These are phyloP conservation scores for Fusarium chuoi DNA, from an alignment of 2,329 filamentous ascomycete genomes.

Conservation along the genomic window DNA sequence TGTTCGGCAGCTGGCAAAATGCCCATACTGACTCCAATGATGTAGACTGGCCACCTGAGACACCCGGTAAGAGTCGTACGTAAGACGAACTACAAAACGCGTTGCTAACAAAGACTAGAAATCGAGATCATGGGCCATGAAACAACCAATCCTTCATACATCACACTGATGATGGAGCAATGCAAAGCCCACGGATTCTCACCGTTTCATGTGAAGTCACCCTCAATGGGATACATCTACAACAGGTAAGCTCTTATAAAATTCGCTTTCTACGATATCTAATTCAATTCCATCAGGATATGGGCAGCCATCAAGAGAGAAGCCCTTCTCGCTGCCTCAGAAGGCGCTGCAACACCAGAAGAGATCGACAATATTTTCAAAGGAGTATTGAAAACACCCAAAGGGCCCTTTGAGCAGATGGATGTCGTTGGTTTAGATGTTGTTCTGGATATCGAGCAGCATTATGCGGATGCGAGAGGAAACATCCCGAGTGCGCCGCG, in stretches of 20 bases:
- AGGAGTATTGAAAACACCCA: constrained; percentile 45
- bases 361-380: constrained; percentile 48
- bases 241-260: constrained; percentile 34
- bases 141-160: constrained; percentile 32
- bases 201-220: constrained; percentile 45
- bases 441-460: constrained; percentile 47
- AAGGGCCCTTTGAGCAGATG: constrained; percentile 48
- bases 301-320: constrained; percentile 49
- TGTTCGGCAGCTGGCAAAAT: not conserved
- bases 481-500: constrained; percentile 41
- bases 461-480: constrained; percentile 43
- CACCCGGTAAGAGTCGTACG: constrained; percentile 29
- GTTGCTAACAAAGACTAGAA: constrained; percentile 2
- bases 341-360: constrained; percentile 45
- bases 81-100: rapidly evolving
- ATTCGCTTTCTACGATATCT: not conserved
- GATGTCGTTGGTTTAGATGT: constrained; percentile 48
- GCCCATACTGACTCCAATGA: not conserved
- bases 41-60: constrained; percentile 49
- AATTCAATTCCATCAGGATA: constrained; percentile 32
- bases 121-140: constrained; percentile 49
- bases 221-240: constrained; percentile 49
- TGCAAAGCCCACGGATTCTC: constrained; percentile 45
- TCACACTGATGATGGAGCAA: constrained; percentile 40
- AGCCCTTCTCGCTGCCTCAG: constrained; percentile 45